phyloP scores from a whole-genome alignment of 1,284 basidiomycete species.

The Cryptococcus sp. region DNA sequence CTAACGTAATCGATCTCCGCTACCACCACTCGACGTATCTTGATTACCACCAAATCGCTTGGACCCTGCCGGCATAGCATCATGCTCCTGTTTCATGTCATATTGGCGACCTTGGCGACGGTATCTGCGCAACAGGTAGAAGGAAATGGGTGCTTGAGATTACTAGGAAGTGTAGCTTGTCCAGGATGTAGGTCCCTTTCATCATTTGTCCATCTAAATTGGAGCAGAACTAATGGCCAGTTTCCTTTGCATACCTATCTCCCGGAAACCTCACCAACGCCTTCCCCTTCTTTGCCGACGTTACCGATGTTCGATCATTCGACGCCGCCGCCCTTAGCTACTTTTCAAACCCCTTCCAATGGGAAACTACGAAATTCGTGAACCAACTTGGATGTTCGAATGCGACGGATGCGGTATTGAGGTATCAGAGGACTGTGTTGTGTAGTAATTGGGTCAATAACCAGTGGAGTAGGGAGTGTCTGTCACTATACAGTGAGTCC shows the following conservation, averaged over 20 bases:
- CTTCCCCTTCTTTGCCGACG: conserved; percentile 43
- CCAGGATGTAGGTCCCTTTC: conserved; percentile 26
- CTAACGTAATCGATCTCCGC: too few species aligned
- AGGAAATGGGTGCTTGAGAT: conserved; percentile 21
- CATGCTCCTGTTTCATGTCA: too few species aligned
- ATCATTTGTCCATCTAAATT: background rate
- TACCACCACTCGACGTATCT: too few species aligned
- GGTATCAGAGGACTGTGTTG: conserved; percentile 40
- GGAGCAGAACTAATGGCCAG: conserved; percentile 11
- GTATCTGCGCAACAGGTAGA: conserved; percentile 4
- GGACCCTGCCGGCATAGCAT: too few species aligned
- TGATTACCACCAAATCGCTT: too few species aligned
- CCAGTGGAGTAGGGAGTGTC: conserved; percentile 24
- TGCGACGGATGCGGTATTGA: conserved; percentile 24
- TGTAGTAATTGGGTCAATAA: conserved; percentile 41
- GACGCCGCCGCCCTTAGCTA: conserved; percentile 46
- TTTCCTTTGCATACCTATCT: conserved; percentile 41
- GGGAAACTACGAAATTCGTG: conserved; percentile 29
- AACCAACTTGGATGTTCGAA: conserved; percentile 40
- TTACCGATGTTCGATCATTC: conserved; percentile 45
- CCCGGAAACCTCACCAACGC: conserved; percentile 43
- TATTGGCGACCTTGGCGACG: background rate
- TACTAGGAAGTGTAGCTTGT: conserved; percentile 33
- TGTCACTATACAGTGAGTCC: conserved; percentile 30
- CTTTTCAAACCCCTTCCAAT: conserved; percentile 43